These are phyloP conservation scores for Scalesia atractyloides DNA, from an alignment of 129 eudicot genomes.

Conservation along the genomic window DNA sequence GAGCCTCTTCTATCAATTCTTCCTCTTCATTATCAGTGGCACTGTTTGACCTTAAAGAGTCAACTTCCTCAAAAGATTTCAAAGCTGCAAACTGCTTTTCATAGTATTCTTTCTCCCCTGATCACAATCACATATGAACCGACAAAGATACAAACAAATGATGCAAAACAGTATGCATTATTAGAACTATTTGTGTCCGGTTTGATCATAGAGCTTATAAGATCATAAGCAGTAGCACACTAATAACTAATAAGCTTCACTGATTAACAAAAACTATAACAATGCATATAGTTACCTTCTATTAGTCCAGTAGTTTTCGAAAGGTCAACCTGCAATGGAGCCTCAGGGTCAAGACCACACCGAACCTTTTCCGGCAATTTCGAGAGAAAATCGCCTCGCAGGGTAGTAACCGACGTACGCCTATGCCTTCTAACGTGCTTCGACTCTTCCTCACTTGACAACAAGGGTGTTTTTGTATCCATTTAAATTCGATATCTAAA, in stretches of 20 bases:
- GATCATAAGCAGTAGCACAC: slow-evolving; percentile 11
- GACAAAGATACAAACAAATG: not conserved
- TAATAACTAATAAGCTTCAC: slow-evolving; percentile 11
- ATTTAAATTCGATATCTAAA: slow-evolving; percentile 13
- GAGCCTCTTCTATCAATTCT: slow-evolving; percentile 47
- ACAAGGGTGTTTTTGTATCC: slow-evolving; percentile 63
- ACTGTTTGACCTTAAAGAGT: slow-evolving; percentile 35
- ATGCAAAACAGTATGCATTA: slow-evolving; percentile 6
- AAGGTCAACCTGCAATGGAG: slow-evolving; percentile 60
- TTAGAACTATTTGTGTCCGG: slow-evolving; percentile 3
- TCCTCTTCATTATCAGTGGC: slow-evolving; percentile 41
- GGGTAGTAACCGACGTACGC: slow-evolving; percentile 37
- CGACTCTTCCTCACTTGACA: slow-evolving; percentile 32
- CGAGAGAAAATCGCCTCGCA: slow-evolving; percentile 56
- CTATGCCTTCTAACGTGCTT: slow-evolving; percentile 26
- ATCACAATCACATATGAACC: slow-evolving; percentile 18
- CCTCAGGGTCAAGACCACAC: slow-evolving; percentile 70
- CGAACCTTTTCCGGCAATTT: slow-evolving; percentile 57
- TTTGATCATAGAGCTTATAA: slow-evolving; percentile 10
- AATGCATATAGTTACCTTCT: slow-evolving; percentile 41
- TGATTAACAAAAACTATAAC: too few relatives aligned
- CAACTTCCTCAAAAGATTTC: slow-evolving; percentile 70
- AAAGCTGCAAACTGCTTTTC: slow-evolving; percentile 66
- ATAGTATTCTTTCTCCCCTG: slow-evolving; percentile 74
- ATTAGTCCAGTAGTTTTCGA: slow-evolving; percentile 64